A percentile compares a stretch with the other conserved stretches of the same genome.
phyloP scores from a whole-genome alignment of 352 stramenopile species.

The Thalassiosira pacifica region DNA sequence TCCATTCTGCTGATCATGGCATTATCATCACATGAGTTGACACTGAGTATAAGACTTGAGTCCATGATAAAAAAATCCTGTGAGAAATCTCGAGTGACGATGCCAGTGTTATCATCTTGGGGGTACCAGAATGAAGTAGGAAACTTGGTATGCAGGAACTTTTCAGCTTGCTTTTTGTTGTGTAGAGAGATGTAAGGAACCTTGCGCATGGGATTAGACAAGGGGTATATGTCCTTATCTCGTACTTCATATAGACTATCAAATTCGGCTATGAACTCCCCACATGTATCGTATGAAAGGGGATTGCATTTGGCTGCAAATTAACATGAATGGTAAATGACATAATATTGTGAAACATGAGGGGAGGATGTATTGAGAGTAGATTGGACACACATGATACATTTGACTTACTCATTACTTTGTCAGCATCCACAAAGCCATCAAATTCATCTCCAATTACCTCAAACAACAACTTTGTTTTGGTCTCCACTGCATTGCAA shows the following conservation, averaged over 20 bases:
- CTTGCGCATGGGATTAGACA: not conserved
- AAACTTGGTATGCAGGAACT: no score
- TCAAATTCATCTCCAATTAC: slow-evolving; percentile 6
- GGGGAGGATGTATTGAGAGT: no score
- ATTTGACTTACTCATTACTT: no score
- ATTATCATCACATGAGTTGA: no score
- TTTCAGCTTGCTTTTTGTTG: not conserved
- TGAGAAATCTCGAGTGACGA: no score
- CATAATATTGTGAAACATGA: not conserved
- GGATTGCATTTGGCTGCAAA: not conserved
- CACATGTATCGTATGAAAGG: not conserved
- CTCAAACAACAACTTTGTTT: slow-evolving; percentile 3
- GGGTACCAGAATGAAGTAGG: not conserved
- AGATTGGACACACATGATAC: no score
- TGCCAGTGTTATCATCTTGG: not conserved
- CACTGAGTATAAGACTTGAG: no score
- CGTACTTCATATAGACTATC: slow-evolving; percentile 10
- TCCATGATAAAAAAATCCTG: no score
- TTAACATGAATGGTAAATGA: no score
- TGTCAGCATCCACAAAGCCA: slow-evolving; percentile 11
- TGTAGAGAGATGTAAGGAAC: not conserved
- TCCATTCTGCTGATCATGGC: no score
- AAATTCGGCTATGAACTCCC: not conserved
- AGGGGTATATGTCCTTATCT: not conserved
- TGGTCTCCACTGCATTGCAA: slow-evolving; percentile 13